A percentile compares a stretch with the other conserved stretches of the same genome.
Conservation (phyloP, 176 grass and related monocot species). For the Eleusine coracana region DNA sequence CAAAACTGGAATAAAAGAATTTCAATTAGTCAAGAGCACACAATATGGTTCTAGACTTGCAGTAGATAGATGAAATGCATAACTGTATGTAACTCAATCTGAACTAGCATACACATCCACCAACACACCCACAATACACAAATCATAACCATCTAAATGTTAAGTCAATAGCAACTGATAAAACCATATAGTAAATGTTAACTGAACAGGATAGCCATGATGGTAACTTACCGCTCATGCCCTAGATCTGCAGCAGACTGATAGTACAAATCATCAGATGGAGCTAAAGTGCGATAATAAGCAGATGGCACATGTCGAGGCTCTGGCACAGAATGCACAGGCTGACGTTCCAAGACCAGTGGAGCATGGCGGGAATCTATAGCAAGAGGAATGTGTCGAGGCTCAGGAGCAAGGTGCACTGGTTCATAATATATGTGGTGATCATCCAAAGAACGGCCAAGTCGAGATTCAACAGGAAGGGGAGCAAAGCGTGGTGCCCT, state of each 20-base stretch:
- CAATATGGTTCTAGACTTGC: constrained; percentile 15
- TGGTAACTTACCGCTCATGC: constrained; percentile 48
- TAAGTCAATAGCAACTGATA: background rate
- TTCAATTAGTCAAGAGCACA: constrained; percentile 13
- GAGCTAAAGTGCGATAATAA: constrained; percentile 41
- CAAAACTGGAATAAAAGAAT: constrained; percentile 44
- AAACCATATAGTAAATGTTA: background rate
- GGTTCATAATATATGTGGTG: constrained; percentile 39
- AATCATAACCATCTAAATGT: background rate
- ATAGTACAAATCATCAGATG: constrained; percentile 56
- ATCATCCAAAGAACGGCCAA: constrained; percentile 45
- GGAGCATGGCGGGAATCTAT: constrained; percentile 28
- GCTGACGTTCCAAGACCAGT: constrained; percentile 11
- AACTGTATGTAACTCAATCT: constrained; percentile 20
- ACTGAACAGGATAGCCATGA: constrained; percentile 18
- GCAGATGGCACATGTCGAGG: constrained; percentile 49
- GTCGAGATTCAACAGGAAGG: constrained; percentile 34
- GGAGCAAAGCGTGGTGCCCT: constrained; percentile 43
- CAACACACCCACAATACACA: background rate
- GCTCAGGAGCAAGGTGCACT: constrained; percentile 26
- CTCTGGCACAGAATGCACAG: constrained; percentile 43
- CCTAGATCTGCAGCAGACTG: constrained; percentile 35
- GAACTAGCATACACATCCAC: constrained; percentile 7
- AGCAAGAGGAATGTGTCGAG: constrained; percentile 31
- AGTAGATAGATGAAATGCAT: constrained; percentile 20